phyloP scores from a whole-genome alignment of 2,329 filamentous ascomycete genomes.

The Scedosporium minutisporum region DNA sequence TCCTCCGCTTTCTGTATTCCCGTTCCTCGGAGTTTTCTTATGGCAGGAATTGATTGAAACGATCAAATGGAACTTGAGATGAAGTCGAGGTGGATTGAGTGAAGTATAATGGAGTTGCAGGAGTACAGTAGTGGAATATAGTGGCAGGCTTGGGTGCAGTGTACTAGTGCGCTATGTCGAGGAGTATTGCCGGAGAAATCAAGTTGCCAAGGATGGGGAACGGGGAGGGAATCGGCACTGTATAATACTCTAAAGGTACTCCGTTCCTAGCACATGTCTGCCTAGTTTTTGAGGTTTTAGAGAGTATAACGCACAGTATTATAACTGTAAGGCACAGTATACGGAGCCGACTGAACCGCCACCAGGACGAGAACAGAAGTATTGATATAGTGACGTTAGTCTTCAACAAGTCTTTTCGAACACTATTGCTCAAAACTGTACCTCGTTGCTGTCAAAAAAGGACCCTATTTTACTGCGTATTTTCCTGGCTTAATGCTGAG shows the following conservation, averaged over 20 bases:
- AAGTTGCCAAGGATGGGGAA: neutral
- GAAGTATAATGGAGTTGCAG: neutral
- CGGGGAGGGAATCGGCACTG: neutral
- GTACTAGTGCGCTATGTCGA: neutral
- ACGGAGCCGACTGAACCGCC: no score
- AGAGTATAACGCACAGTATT: no score
- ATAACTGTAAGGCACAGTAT: no score
- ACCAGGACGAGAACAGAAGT: no score
- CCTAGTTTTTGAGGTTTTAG: neutral
- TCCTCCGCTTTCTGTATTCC: neutral
- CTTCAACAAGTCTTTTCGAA: neutral
- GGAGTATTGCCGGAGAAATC: neutral
- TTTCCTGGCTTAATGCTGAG: neutral
- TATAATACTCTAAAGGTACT: neutral
- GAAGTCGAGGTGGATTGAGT: neutral
- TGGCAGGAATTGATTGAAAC: neutral
- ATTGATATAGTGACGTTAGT: neutral
- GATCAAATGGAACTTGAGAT: neutral
- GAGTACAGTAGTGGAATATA: neutral
- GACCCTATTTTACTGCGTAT: no score
- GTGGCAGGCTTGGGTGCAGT: neutral
- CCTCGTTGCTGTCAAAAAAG: no score
- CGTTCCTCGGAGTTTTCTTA: neutral
- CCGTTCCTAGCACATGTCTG: neutral
- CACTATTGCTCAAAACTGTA: no score